Evolutionary conservation across 2,329 filamentous ascomycete species (phyloP).

Genomic region (Microcera coccophila): DNA sequence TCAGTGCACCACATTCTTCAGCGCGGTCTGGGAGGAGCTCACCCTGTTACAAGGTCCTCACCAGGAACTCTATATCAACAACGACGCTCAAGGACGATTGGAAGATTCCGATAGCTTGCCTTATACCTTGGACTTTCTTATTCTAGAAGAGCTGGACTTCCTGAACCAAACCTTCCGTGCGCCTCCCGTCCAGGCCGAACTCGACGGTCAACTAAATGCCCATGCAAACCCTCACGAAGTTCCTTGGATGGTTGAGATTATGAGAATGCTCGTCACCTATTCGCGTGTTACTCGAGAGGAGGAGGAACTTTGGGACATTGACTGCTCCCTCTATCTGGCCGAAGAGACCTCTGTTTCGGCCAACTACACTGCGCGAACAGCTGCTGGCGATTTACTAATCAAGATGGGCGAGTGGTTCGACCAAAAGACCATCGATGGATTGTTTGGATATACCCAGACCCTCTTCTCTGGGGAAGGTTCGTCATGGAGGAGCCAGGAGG

Average conservation of each 20-base stretch:
- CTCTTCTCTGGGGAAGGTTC: slow-evolving; percentile 59
- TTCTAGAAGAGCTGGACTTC: slow-evolving; percentile 92
- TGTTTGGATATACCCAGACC: slow-evolving; percentile 71
- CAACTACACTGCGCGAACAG: slow-evolving; percentile 92
- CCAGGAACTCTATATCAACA: slow-evolving; percentile 77
- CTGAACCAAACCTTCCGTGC: slow-evolving; percentile 87
- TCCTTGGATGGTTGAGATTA: slow-evolving; percentile 81
- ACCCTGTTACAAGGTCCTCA: slow-evolving; percentile 68
- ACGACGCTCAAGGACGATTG: slow-evolving; percentile 79
- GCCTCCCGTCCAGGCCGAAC: slow-evolving; percentile 79
- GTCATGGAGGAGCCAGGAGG: slow-evolving; percentile 66
- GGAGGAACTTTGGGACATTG: slow-evolving; percentile 92
- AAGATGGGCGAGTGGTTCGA: slow-evolving; percentile 90
- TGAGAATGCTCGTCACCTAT: slow-evolving; percentile 80
- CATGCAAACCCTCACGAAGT: slow-evolving; percentile 58
- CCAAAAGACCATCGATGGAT: slow-evolving; percentile 68
- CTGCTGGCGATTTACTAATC: slow-evolving; percentile 86
- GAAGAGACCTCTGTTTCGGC: slow-evolving; percentile 93
- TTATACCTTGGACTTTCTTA: slow-evolving; percentile 88
- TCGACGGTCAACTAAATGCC: slow-evolving; percentile 71
- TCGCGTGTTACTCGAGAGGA: slow-evolving; percentile 89
- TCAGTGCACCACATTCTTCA: slow-evolving; percentile 79
- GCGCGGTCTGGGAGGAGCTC: slow-evolving; percentile 85
- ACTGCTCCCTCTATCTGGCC: slow-evolving; percentile 90
- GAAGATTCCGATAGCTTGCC: slow-evolving; percentile 90